Base-by-base conservation (phyloP, 2,329 filamentous ascomycete species). In the Chrysosphaeria jannelii region DNA sequence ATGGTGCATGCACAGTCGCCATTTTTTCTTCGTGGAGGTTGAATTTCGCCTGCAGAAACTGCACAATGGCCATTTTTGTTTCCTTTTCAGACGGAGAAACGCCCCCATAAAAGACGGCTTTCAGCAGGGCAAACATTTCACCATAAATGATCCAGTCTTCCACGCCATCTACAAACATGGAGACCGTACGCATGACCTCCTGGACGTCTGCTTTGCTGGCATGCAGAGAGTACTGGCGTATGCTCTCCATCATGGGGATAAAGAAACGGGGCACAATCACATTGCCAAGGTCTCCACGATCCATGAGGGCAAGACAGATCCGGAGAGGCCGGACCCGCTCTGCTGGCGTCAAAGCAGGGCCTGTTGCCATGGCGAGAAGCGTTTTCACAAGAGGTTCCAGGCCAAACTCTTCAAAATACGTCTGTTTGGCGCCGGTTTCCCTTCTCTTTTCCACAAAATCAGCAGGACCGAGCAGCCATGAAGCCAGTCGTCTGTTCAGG, bases 21-120 rank as follows among this genome's bases (percentile, higher is more conserved):
- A 97, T 93, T 38, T 97, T 88, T 41, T 93, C 85, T 43, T 97
- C 85, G 25, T 68, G 63, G 23, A 93, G 59, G 40, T 91, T 93
- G 51, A 97, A 97, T 33, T 81, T 69, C 5, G 58, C 47, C 31
- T 91, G 47, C 25, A 91, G 67, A 41, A 93, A 97, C 29, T 57
- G 60, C 25, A 79, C 64, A 20, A 91, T 51, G 11, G 60, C 56
- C 25, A 91, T 48, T 29, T 69, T 66, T 26, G 59, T 57, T 29
- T 57, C 45, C 24, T 54, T 56, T 28, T 85, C 48, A 20, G 85
- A 52, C 8, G 60, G 50, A 26, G 74, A 48, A 26, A 90, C 53
- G 38, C 89, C 75, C 22, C 69, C 66, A 51, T 88, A 97, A 22
- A 97, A 90, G 11, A 93, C n/a, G 29, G 57, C 45, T 24, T 54